Evolutionary conservation across 495 filamentous ascomycete species (phyloP).

Genomic region (Lepraria neglecta): DNA sequence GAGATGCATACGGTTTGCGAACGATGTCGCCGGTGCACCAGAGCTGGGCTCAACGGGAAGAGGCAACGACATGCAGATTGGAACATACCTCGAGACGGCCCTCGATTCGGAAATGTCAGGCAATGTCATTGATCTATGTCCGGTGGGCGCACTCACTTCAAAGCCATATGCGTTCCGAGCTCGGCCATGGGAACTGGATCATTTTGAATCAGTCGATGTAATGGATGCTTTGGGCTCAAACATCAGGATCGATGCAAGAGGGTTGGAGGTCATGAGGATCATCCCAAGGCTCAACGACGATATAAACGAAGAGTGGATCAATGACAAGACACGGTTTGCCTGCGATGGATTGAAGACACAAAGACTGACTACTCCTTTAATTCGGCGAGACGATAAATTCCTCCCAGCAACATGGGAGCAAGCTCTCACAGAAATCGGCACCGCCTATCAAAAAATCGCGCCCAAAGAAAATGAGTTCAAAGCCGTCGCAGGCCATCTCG

Average conservation of each 20-base stretch:
- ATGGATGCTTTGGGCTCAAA: conserved; percentile 88
- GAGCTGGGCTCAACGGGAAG: conserved; percentile 90
- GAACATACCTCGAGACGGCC: conserved; percentile 89
- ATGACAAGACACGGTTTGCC: conserved; percentile 94
- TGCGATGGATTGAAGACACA: conserved; percentile 97
- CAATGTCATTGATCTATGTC: conserved; percentile 97
- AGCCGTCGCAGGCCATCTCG: conserved; percentile 81
- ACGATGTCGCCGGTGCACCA: conserved; percentile 91
- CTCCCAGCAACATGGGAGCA: conserved; percentile 90
- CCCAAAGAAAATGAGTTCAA: conserved; percentile 92
- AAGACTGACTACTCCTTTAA: conserved; percentile 82
- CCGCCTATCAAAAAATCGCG: conserved; percentile 65
- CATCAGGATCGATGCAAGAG: conserved; percentile 85
- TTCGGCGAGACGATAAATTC: conserved; percentile 82
- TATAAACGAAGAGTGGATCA: conserved; percentile 99
- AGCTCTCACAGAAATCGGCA: conserved; percentile 75
- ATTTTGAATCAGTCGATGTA: conserved; percentile 90
- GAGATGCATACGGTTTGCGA: conserved; percentile 93
- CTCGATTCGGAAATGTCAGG: conserved; percentile 90
- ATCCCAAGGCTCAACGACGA: conserved; percentile 91
- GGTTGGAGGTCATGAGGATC: conserved; percentile 94
- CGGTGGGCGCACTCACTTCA: conserved; percentile 89
- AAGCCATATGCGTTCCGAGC: conserved; percentile 98
- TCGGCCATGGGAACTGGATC: conserved; percentile 91
- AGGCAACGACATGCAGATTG: conserved; percentile 96